phyloP scores from a whole-genome alignment of 345 rosid species.

The Carallia brachiata region DNA sequence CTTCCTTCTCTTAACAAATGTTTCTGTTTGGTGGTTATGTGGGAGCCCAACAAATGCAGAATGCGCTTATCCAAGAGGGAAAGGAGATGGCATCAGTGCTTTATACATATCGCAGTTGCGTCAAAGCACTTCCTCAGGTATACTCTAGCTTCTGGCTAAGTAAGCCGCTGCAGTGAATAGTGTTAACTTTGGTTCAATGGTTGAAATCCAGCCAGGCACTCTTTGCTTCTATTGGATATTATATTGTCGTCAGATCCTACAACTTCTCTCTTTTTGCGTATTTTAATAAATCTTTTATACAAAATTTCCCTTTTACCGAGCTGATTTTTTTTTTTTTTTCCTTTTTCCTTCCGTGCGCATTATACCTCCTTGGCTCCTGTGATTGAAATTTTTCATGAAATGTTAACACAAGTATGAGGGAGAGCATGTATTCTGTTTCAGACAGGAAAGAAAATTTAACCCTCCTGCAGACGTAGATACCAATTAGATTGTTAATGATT shows the following conservation, averaged over 20 bases:
- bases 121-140: conserved; percentile 99
- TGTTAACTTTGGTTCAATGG: not conserved
- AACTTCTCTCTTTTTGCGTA: not conserved
- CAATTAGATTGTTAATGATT: not conserved
- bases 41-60: conserved; percentile 44
- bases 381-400: not conserved
- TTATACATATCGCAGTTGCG: conserved; percentile 95
- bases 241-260: not conserved
- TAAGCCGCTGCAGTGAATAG: not conserved
- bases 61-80: conserved; percentile 87
- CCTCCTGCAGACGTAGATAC: not conserved
- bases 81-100: conserved; percentile 97
- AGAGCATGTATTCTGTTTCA: not conserved
- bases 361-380: not conserved
- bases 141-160: conserved; percentile 5
- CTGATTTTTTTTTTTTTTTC: not conserved
- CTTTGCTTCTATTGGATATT: not conserved
- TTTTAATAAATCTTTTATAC: no score
- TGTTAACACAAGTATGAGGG: not conserved
- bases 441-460: not conserved
- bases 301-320: not conserved
- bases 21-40: conserved; percentile 6
- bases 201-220: not conserved
- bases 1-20: not conserved
- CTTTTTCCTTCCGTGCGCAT: not conserved